Conservation (phyloP, 139 green algal species). For the Nannochloris sp. region DNA sequence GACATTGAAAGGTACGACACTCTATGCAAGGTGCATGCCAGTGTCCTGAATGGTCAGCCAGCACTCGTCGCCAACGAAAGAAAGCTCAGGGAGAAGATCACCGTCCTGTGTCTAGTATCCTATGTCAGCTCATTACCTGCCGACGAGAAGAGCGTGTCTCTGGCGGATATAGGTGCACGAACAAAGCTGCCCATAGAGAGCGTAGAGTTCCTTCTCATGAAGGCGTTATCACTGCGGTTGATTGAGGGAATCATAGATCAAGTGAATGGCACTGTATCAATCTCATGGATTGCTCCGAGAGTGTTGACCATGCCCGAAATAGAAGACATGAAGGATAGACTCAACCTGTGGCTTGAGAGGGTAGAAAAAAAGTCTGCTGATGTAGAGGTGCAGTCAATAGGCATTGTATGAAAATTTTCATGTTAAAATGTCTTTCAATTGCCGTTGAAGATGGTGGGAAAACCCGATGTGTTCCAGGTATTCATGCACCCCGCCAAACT, state of each 20-base stretch:
- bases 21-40: constrained; percentile 69
- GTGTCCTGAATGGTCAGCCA: constrained; percentile 80
- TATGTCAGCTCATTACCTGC: constrained; percentile 66
- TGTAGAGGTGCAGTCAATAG: constrained; percentile 60
- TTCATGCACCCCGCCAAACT: constrained; percentile 18
- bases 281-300: constrained; percentile 88
- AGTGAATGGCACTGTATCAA: constrained; percentile 57
- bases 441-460: constrained; percentile 4
- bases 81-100: constrained; percentile 90
- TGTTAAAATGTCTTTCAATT: constrained; percentile 1
- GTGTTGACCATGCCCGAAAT: constrained; percentile 67
- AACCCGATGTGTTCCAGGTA: constrained; percentile 28
- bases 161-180: constrained; percentile 51
- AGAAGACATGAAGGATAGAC: constrained; percentile 42
- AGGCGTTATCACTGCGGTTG: constrained; percentile 78
- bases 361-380: constrained; percentile 42
- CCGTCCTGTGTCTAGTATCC: constrained; percentile 64
- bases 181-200: constrained; percentile 87
- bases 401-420: constrained; percentile 22
- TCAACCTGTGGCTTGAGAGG: constrained; percentile 81
- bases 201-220: constrained; percentile 98
- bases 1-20: constrained; percentile 85
- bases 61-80: constrained; percentile 83
- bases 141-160: constrained; percentile 64
- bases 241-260: constrained; percentile 88